Percentiles rank a stretch among this genome's conserved stretches.
These are phyloP conservation scores for Ogataea trehaloabstinens DNA, from an alignment of 805 yeast species.

Conservation along the genomic window DNA sequence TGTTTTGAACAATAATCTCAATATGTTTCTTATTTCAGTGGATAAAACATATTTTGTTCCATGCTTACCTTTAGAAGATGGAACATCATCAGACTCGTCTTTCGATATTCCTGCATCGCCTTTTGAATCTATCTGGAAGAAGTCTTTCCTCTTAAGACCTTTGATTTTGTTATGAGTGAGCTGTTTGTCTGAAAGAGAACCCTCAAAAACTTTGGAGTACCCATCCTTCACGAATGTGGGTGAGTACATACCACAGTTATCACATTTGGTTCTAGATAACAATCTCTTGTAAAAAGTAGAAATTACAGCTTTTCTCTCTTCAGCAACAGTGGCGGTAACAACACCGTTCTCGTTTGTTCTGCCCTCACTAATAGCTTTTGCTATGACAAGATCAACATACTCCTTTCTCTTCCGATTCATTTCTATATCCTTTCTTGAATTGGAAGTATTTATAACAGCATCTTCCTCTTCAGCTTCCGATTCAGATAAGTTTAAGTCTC, in stretches of 20 bases:
- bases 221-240: slow-evolving; percentile 96
- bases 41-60: slow-evolving; percentile 87
- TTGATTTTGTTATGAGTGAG: slow-evolving; percentile 75
- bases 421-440: slow-evolving; percentile 32
- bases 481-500: slow-evolving; percentile 35
- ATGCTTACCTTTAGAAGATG: slow-evolving; percentile 55
- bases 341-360: slow-evolving; percentile 65
- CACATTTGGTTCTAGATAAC: slow-evolving; percentile 82
- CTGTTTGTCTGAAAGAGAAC: slow-evolving; percentile 80
- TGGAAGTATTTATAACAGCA: slow-evolving; percentile 20
- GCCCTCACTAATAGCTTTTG: slow-evolving; percentile 73
- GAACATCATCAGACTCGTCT: slow-evolving; percentile 26
- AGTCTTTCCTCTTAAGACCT: slow-evolving; percentile 71
- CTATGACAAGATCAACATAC: slow-evolving; percentile 70
- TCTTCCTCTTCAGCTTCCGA: slow-evolving; percentile 51
- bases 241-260: slow-evolving; percentile 92
- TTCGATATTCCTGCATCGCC: slow-evolving; percentile 18
- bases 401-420: slow-evolving; percentile 57
- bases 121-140: slow-evolving; percentile 43
- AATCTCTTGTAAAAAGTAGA: slow-evolving; percentile 74
- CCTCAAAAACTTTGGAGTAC: slow-evolving; percentile 86
- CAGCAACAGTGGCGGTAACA: slow-evolving; percentile 79
- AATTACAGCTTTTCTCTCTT: slow-evolving; percentile 74
- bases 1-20: slow-evolving; percentile 69
- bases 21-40: slow-evolving; percentile 78